Base-by-base conservation (phyloP, 1,139 yeast genomes). In the Candida sp. region DNA sequence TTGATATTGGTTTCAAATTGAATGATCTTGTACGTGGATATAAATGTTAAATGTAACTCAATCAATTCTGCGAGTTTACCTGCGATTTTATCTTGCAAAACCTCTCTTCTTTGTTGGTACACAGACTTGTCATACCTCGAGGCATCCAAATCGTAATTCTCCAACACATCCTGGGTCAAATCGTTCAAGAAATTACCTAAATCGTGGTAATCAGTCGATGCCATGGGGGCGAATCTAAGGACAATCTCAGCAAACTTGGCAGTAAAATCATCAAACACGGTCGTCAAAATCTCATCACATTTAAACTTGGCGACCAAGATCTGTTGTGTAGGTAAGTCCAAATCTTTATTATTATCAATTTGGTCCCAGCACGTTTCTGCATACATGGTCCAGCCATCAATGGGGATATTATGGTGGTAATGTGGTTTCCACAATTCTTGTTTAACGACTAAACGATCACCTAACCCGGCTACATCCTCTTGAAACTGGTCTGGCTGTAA, bases 251-350 rank as follows among this genome's bases (percentile, higher is more conserved):
- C 52, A 41, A 71, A 71, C 23, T 64, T 66, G 1, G 45, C 49
- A 22, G 67, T 63, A 56, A 84, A 85, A 12, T 66, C 70, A 5
- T 68, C 72, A 56, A 66, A 80, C 1, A 82, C 74, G 35, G 65
- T 67, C 25, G 69, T 65, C 23, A 82, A 77, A 42, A 95, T 87
- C 61, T 93, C 99, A 56, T 91, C 96, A 63, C 99, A 93, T 58
- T 96, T 82, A 67, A 89, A 93, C 54, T 93, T 82, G 4, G 99
- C 96, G 19, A 93, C 98, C 47, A 93, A 71, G 38, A 89, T 87
- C 61, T 93, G 99, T 61, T 93, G 99, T 1, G 98, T 91, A 22
- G 99, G 99, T 53, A 93, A 75, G 64, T 93, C 99, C 53, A 93
- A 77, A 60, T 93, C 99, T 64, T 89, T 91, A 65, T 93, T 93